A percentile compares a stretch with the other conserved stretches of the same genome.
Conservation (phyloP, 202 grass and related monocot species). For the Sporobolus alterniflorus region DNA sequence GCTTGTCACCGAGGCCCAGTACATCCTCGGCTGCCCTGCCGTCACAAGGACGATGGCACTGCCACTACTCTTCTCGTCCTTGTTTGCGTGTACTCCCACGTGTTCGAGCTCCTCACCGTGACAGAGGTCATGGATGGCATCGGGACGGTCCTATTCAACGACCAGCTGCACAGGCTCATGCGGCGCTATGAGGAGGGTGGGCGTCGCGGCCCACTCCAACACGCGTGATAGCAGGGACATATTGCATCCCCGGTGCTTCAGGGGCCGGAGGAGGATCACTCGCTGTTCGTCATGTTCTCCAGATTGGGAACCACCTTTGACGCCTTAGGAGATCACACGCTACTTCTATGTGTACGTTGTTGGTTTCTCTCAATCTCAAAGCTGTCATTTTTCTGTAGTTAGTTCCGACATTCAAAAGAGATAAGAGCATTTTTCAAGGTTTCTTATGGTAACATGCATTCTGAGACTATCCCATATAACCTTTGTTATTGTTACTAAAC, state of each 20-base stretch:
- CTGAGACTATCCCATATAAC: not conserved
- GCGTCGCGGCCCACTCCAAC: not conserved
- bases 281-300: constrained; percentile 78
- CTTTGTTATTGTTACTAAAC: not conserved
- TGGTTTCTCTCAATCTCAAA: constrained; percentile 33
- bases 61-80: constrained; percentile 18
- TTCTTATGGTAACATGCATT: not conserved
- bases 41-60: not conserved
- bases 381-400: not conserved
- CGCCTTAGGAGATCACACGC: constrained; percentile 50
- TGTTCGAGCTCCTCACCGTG: constrained; percentile 37
- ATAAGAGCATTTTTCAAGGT: not conserved
- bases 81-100: constrained; percentile 40
- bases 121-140: too few species aligned
- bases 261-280: constrained; percentile 24
- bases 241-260: not conserved
- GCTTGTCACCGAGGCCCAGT: constrained; percentile 35
- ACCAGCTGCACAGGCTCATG: constrained; percentile 49
- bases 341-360: constrained; percentile 62
- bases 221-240: too few species aligned
- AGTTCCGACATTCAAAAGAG: not conserved
- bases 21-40: constrained; percentile 35
- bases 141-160: constrained; percentile 60
- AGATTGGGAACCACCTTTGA: constrained; percentile 54
- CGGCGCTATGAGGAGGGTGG: constrained; percentile 23